A percentile compares a stretch with the other conserved stretches of the same genome.
These are phyloP conservation scores for Kodamaea lidongshanica DNA, from an alignment of 805 yeast species.

Conservation along the genomic window DNA sequence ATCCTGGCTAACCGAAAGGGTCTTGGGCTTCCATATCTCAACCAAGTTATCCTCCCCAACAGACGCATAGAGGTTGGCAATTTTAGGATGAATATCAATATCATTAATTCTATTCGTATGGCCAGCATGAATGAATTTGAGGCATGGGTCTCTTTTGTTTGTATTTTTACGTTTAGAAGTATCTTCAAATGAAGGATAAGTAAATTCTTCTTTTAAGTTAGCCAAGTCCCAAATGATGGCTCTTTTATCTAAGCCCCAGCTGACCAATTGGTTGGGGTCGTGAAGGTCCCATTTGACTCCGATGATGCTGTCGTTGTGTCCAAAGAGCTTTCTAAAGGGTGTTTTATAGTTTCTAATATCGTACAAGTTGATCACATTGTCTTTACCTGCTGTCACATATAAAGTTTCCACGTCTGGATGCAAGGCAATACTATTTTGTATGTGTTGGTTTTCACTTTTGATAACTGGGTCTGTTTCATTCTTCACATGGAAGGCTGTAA, in stretches of 20 bases:
- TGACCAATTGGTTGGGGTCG: constrained; percentile 48
- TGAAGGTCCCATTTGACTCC: constrained; percentile 44
- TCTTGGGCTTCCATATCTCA: constrained; percentile 71
- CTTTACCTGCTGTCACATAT: constrained; percentile 74
- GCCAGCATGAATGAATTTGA: constrained; percentile 79
- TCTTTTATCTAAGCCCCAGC: constrained; percentile 60
- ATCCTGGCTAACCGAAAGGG: constrained; percentile 35
- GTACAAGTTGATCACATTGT: constrained; percentile 66
- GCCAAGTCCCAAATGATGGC: constrained; percentile 71
- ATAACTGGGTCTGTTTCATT: constrained; percentile 41
- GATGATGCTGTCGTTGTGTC: constrained; percentile 46
- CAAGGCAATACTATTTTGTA: constrained; percentile 65
- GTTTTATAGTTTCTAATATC: constrained; percentile 59
- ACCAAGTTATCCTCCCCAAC: constrained; percentile 71
- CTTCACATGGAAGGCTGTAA: constrained; percentile 56
- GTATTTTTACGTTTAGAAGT: constrained; percentile 52
- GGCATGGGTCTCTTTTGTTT: constrained; percentile 55
- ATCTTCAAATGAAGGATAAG: constrained; percentile 28
- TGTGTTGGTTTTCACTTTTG: constrained; percentile 41
- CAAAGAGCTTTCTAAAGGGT: constrained; percentile 61
- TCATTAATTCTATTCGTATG: constrained; percentile 69
- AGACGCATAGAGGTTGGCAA: constrained; percentile 54
- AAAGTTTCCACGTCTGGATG: constrained; percentile 50
- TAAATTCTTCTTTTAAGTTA: constrained; percentile 49
- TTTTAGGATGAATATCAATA: constrained; percentile 57